Evolutionary conservation across 768 basidiomycete genomes (phyloP).

Genomic region (Naganishia randhawae): DNA sequence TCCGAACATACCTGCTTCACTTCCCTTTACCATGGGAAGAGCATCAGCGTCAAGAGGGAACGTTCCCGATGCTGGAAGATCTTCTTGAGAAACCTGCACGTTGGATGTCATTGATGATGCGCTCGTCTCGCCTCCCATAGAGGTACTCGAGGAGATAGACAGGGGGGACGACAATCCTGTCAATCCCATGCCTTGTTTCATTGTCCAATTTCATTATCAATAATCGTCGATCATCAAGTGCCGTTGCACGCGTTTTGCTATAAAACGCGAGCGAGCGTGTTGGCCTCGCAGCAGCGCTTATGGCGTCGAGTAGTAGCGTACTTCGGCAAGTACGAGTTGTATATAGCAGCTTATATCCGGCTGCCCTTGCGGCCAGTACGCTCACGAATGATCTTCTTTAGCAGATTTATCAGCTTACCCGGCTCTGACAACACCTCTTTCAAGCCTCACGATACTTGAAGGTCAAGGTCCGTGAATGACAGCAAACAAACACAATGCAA

Average conservation of each 20-base stretch:
- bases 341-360: too few species aligned
- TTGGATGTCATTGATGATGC: not conserved
- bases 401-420: too few species aligned
- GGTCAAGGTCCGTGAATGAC: too few species aligned
- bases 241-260: not conserved
- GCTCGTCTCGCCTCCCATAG: not conserved
- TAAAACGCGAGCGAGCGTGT: not conserved
- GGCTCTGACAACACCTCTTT: too few species aligned
- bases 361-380: too few species aligned
- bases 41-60: not conserved
- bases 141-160: not conserved
- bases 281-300: too few species aligned
- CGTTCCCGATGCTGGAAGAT: not conserved
- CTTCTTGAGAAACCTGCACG: not conserved
- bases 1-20: constrained; percentile 7
- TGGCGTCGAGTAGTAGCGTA: too few species aligned
- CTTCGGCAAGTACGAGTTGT: too few species aligned
- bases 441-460: too few species aligned
- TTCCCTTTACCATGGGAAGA: not conserved
- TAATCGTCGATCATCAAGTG: not conserved
- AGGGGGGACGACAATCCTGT: not conserved
- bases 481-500: too few species aligned
- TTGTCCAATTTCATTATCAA: constrained; percentile 3
- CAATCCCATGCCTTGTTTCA: not conserved
- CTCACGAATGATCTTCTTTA: too few species aligned